These are phyloP conservation scores for Sporobolomyces roseus DNA, from an alignment of 768 basidiomycete species.

Conservation along the genomic window DNA sequence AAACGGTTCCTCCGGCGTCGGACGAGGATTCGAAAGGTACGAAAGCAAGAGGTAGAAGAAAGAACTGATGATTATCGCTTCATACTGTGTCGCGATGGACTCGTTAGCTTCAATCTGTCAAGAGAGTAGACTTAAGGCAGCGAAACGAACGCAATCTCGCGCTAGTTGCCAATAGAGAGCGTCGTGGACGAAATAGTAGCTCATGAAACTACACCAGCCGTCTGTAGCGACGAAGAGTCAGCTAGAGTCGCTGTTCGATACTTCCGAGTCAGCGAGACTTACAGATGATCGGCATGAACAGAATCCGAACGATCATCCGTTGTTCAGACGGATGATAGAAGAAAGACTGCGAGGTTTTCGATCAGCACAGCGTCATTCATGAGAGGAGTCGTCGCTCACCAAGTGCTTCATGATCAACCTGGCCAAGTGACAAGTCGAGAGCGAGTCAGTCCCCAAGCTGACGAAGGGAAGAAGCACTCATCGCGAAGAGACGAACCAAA, in stretches of 20 bases:
- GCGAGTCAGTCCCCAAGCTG: neutral
- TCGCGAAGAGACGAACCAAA: slow-evolving; percentile 55
- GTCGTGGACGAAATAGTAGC: slow-evolving; percentile 51
- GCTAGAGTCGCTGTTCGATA: too few relatives aligned
- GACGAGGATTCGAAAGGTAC: slow-evolving; percentile 56
- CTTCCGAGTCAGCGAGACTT: neutral
- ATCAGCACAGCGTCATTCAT: neutral
- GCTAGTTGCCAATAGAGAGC: slow-evolving; percentile 66
- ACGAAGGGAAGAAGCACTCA: too few relatives aligned
- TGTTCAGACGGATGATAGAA: slow-evolving; percentile 55
- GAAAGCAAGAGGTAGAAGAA: slow-evolving; percentile 74
- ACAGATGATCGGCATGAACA: slow-evolving; percentile 72
- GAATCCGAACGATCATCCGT: slow-evolving; percentile 61
- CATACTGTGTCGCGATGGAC: too few relatives aligned
- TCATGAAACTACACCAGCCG: slow-evolving; percentile 55
- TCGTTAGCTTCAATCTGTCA: too few relatives aligned
- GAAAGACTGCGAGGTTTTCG: slow-evolving; percentile 62
- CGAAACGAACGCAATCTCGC: slow-evolving; percentile 65
- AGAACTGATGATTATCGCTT: slow-evolving; percentile 67
- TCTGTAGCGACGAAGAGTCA: slow-evolving; percentile 45
- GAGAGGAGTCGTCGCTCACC: neutral
- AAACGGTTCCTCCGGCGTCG: slow-evolving; percentile 14
- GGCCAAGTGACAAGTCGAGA: neutral
- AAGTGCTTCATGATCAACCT: slow-evolving; percentile 66
- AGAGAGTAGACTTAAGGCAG: too few relatives aligned